These are phyloP conservation scores for Spongiforma sp. DNA, from an alignment of 1,284 basidiomycete species.

Conservation along the genomic window DNA sequence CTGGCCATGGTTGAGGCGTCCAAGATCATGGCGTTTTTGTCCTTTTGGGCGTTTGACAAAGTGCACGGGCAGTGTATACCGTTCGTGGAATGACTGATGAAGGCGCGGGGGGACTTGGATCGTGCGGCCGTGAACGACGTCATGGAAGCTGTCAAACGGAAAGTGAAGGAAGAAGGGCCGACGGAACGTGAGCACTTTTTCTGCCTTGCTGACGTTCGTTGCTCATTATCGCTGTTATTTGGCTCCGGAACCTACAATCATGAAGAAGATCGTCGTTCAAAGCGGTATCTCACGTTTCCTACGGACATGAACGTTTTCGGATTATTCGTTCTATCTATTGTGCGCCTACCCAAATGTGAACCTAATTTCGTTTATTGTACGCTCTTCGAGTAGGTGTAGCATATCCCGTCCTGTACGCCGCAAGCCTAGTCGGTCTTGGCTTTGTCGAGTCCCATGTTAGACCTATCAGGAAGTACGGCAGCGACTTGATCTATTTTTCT, in stretches of 20 bases:
- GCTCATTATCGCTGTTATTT: not conserved
- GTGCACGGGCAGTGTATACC: constrained; percentile 92
- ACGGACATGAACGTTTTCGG: constrained; percentile 37
- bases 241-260: constrained; percentile 82
- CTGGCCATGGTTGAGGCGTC: constrained; percentile 88
- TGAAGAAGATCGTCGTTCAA: constrained; percentile 84
- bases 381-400: too few species aligned
- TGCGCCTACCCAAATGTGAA: too few species aligned
- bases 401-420: too few species aligned
- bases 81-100: constrained; percentile 92
- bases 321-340: constrained; percentile 6
- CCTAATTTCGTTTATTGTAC: too few species aligned
- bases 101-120: constrained; percentile 90
- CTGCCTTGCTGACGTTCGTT: not conserved
- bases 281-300: constrained; percentile 76
- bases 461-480: constrained; percentile 74
- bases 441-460: constrained; percentile 43
- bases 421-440: constrained; percentile 52
- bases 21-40: constrained; percentile 92
- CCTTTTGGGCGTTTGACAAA: constrained; percentile 97
- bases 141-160: constrained; percentile 94
- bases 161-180: constrained; percentile 87
- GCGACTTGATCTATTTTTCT: constrained; percentile 91
- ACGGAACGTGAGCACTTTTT: constrained; percentile 72
- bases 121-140: constrained; percentile 86